Evolutionary conservation across 164 flowering plant genomes (phyloP).

Genomic region (Nymphaea thermarum): DNA sequence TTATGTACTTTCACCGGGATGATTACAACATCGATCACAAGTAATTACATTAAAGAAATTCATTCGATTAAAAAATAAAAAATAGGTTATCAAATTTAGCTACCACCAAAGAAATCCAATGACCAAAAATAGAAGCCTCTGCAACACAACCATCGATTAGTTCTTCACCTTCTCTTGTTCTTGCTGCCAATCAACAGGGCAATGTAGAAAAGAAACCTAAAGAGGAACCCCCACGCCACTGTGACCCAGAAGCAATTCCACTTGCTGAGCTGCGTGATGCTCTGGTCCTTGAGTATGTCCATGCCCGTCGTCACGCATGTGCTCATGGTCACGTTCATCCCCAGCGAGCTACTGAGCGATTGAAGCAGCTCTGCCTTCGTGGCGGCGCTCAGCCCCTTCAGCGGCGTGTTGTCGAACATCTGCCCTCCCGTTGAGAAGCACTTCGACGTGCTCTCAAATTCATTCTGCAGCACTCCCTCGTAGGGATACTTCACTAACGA

Average conservation of each 20-base stretch:
- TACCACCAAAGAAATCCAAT: no score
- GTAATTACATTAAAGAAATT: no score
- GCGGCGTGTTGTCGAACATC: conserved; percentile 58
- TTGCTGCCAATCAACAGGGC: conserved; percentile 58
- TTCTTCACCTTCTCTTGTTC: conserved; percentile 39
- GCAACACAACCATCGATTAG: neutral
- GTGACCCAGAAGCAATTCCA: conserved; percentile 38
- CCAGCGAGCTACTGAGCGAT: conserved; percentile 36
- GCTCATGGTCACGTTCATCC: conserved; percentile 28
- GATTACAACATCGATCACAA: no score
- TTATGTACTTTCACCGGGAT: no score
- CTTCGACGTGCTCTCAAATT: conserved; percentile 20
- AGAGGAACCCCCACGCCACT: conserved; percentile 56
- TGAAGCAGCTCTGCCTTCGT: conserved; percentile 11
- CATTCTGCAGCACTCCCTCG: conserved; percentile 58
- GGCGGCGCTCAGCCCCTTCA: conserved; percentile 21
- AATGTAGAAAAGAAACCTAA: conserved; percentile 52
- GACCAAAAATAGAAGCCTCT: no score
- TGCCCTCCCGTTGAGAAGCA: conserved; percentile 18
- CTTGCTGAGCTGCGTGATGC: conserved; percentile 49
- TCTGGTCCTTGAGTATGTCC: conserved; percentile 47
- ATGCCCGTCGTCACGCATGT: conserved; percentile 56
- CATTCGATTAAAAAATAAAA: no score
- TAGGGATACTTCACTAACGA: conserved; percentile 72
- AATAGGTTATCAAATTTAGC: no score